Base-by-base conservation (phyloP, 2,329 filamentous ascomycete species). In the Botrytis cinerea region DNA sequence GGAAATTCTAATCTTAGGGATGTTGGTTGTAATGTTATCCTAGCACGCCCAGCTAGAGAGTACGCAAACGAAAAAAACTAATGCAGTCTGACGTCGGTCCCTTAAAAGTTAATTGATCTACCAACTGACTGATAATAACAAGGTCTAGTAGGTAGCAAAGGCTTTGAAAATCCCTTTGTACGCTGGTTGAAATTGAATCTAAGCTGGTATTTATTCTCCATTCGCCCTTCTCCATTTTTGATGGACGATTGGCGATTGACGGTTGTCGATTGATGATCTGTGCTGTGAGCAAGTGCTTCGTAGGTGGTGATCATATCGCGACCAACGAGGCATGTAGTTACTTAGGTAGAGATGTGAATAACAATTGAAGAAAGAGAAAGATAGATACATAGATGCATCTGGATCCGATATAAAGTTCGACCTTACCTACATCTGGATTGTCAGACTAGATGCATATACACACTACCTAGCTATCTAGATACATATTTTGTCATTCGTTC, bases 11-110 rank as follows among this genome's bases (percentile, higher is more conserved):
- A 38, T 7, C 38, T 38, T 9, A 38, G 38, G 38, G 38, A 38
- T 38, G 38, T 38, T 38, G 7, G 7, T 38, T 38, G 5, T 38
- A 9, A 38, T 38, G 38, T 38, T 38, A 38, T 38, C 38, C 38
- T 38, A 38, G 38, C 35, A 35, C 35, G 35, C 35, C 5, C 35
- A 5, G 35, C 38, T 38, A 38, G 38, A 9, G 38, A 38, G 38
- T 9, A 38, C 38, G 6, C 35, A 35, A 7, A 16, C 14, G 28
- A 16, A 28, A 18, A 40, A 5, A 43, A 28, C 63, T 67, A 51
- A 67, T 67, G 63, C 32, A 67, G 32, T 14, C 63, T 51, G 63
- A 67, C 45, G 63, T 67, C 22, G 35, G n/a, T 40, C 45, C 32
- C 32, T 9, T 40, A 18, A 38, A 38, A 51, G 14, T 35, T 51